Evolutionary conservation across 106 monocot genomes (phyloP).

Genomic region (Hemerocallis citrina): DNA sequence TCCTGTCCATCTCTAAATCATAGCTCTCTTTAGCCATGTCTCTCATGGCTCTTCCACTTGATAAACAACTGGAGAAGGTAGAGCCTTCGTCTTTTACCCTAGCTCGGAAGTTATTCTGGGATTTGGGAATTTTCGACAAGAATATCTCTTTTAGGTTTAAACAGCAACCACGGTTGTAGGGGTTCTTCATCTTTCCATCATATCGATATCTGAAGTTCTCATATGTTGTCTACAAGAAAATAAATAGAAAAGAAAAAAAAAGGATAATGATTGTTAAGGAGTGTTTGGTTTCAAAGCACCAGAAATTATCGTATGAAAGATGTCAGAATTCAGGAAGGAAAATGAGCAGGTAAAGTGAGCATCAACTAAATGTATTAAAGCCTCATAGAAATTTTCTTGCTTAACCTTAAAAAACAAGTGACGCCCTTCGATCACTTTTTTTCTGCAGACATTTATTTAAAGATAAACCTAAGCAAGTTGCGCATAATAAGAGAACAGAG

Average conservation of each 20-base stretch:
- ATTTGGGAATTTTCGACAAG: slow-evolving; percentile 40
- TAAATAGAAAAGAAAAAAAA: background rate
- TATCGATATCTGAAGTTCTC: slow-evolving; percentile 74
- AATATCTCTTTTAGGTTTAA: slow-evolving; percentile 44
- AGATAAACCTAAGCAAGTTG: too few relatives aligned
- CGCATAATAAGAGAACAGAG: too few relatives aligned
- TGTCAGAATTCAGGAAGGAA: too few relatives aligned
- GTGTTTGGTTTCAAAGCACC: too few relatives aligned
- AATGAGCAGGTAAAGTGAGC: too few relatives aligned
- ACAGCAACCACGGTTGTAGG: slow-evolving; percentile 43
- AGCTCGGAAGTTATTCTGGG: slow-evolving; percentile 42
- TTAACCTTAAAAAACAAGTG: too few relatives aligned
- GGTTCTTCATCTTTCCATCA: slow-evolving; percentile 54
- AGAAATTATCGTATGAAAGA: too few relatives aligned
- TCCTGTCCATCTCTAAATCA: slow-evolving; percentile 43
- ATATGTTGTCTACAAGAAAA: slow-evolving; percentile 47
- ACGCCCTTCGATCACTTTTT: too few relatives aligned
- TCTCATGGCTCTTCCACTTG: slow-evolving; percentile 10
- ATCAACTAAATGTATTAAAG: too few relatives aligned
- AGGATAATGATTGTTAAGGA: background rate
- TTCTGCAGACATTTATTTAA: too few relatives aligned
- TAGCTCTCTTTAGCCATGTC: slow-evolving; percentile 25
- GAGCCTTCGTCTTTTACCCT: slow-evolving; percentile 30
- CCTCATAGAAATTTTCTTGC: too few relatives aligned
- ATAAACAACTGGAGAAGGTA: slow-evolving; percentile 25